phyloP scores from a whole-genome alignment of 768 basidiomycete genomes.

The Kwoniella dejecticola region DNA sequence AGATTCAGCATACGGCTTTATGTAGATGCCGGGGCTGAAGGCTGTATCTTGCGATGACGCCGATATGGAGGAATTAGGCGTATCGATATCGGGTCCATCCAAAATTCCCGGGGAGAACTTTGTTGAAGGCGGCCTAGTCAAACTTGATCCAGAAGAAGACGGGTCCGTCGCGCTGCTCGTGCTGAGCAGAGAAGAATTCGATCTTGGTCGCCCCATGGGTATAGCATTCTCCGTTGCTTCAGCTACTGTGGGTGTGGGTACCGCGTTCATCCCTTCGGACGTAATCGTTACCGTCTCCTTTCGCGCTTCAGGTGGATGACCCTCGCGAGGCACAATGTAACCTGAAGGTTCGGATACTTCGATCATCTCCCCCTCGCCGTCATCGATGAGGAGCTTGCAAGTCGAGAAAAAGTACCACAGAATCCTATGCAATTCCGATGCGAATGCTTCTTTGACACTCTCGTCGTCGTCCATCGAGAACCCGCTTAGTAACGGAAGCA shows the following conservation, averaged over 20 bases:
- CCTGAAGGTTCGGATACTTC: conserved; percentile 10
- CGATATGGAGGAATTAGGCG: conserved; percentile 18
- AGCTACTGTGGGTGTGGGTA: conserved; percentile 36
- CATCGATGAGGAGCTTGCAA: conserved; percentile 68
- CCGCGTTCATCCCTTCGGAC: conserved; percentile 47
- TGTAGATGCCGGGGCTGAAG: conserved; percentile 25
- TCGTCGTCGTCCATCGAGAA: conserved; percentile 89
- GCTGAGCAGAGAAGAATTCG: conserved; percentile 2
- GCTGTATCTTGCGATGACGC: conserved; percentile 27
- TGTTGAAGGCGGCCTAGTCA: conserved; percentile 18
- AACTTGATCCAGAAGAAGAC: conserved; percentile 21
- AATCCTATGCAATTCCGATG: conserved; percentile 73
- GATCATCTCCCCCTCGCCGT: conserved; percentile 39
- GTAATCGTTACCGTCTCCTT: conserved; percentile 36
- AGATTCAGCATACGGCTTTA: conserved; percentile 27
- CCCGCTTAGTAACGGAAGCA: conserved; percentile 81
- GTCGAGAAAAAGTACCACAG: conserved; percentile 89
- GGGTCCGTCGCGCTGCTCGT: conserved; percentile 1
- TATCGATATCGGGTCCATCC: conserved; percentile 12
- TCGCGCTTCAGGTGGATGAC: neutral
- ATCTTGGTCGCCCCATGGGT: conserved; percentile 10
- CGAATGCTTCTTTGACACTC: conserved; percentile 81
- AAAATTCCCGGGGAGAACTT: conserved; percentile 1
- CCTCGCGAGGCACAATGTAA: neutral
- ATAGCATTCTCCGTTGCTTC: conserved; percentile 27